A percentile compares a stretch with the other conserved stretches of the same genome.
These are phyloP conservation scores for Zygosaccharomyces kombuchaensis DNA, from an alignment of 805 yeast genomes.

Conservation along the genomic window DNA sequence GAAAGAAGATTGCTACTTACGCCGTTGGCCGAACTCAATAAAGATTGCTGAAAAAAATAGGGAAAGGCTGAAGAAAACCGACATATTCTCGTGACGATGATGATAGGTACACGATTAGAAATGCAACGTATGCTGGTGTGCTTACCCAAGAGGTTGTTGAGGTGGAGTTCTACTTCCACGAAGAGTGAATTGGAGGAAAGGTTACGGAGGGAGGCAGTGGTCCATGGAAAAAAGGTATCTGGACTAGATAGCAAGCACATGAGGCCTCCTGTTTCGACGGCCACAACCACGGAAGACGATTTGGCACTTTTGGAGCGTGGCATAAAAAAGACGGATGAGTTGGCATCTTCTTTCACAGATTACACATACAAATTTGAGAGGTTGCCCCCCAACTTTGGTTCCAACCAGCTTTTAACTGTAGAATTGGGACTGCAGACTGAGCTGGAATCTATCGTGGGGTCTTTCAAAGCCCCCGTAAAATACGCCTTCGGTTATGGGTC, in stretches of 20 bases:
- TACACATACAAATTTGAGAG: constrained; percentile 35
- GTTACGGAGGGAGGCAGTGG: constrained; percentile 2
- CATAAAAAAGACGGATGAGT: constrained; percentile 23
- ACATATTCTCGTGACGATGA: not conserved
- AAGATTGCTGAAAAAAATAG: not conserved
- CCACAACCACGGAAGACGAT: constrained; percentile 11
- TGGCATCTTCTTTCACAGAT: constrained; percentile 26
- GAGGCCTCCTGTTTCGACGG: not conserved
- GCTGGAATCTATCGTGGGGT: constrained; percentile 47
- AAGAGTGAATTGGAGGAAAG: constrained; percentile 2
- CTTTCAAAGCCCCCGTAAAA: constrained; percentile 66
- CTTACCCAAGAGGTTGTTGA: not conserved
- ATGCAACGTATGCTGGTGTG: not conserved
- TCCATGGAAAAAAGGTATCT: constrained; percentile 3
- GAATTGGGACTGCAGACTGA: constrained; percentile 42
- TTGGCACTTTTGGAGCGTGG: constrained; percentile 26
- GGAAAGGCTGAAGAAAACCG: not conserved
- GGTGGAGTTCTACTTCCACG: constrained; percentile 8
- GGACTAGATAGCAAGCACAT: not conserved
- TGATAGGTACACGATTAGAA: not conserved
- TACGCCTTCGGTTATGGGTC: constrained; percentile 93
- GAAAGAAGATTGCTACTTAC: not conserved
- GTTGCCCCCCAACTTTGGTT: constrained; percentile 55
- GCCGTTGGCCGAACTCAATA: not conserved
- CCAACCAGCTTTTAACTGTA: constrained; percentile 51